These are phyloP conservation scores for Fusarium domesticum DNA, from an alignment of 2,329 filamentous ascomycete species.

Conservation along the genomic window DNA sequence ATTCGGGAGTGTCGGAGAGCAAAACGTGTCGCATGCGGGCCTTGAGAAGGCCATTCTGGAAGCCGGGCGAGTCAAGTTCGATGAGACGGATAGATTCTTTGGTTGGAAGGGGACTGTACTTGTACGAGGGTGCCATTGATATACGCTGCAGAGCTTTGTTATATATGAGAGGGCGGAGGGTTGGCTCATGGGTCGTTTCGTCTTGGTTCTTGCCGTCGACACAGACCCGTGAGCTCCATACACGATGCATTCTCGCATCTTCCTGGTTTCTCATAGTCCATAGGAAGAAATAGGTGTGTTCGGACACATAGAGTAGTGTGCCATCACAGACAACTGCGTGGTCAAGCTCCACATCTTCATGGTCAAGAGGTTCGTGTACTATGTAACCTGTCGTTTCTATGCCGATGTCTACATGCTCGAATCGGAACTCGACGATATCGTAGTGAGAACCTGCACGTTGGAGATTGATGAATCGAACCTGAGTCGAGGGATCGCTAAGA, in stretches of 20 bases:
- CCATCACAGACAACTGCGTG: slow-evolving; percentile 8
- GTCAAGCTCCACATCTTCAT: slow-evolving; percentile 1
- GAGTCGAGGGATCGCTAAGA: neutral
- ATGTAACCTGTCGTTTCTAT: slow-evolving; percentile 1
- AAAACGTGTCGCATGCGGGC: slow-evolving; percentile 7
- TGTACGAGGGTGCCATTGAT: slow-evolving; percentile 6
- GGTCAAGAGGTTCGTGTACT: slow-evolving; percentile 7
- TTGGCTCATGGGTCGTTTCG: slow-evolving; percentile 1
- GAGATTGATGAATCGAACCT: slow-evolving; percentile 1
- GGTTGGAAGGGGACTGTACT: neutral
- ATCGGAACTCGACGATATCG: slow-evolving; percentile 5
- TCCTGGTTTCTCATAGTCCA: slow-evolving; percentile 6
- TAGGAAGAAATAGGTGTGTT: slow-evolving; percentile 9
- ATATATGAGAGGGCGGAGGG: slow-evolving; percentile 2
- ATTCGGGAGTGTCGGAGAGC: slow-evolving; percentile 4
- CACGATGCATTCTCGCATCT: neutral
- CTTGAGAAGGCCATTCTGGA: slow-evolving; percentile 5
- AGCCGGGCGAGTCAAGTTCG: slow-evolving; percentile 3
- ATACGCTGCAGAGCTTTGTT: slow-evolving; percentile 1
- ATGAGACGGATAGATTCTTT: slow-evolving; percentile 5
- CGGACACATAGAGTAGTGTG: slow-evolving; percentile 4
- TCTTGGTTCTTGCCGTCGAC: slow-evolving; percentile 2
- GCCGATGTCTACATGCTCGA: neutral
- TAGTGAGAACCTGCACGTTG: slow-evolving; percentile 4
- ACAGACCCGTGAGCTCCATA: slow-evolving; percentile 9